Evolutionary conservation across 768 basidiomycete genomes (phyloP), one percentile per base, ranked within the genome.

Genomic region (Galerina marginata): DNA sequence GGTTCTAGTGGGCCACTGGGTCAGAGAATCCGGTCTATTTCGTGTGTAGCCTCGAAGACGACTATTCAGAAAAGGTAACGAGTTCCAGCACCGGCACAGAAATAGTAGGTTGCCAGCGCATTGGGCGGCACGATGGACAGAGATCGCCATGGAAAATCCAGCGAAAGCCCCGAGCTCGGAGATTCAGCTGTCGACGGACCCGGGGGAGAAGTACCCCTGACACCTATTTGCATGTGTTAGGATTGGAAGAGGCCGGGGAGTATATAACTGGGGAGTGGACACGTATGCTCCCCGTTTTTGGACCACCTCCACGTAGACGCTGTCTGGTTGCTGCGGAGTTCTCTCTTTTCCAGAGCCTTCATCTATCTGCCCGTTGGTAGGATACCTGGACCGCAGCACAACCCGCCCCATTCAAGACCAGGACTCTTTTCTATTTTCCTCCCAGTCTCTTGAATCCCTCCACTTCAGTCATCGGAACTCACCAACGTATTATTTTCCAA

Each of bases 271-370:
- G 52, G 43, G 60, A 45, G 55, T 52, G 42, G 61, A 60, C 64
- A 65, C 64, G 64, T 65, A 65, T 57, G n/a, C 33, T 15, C 9
- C 25, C 46, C 53, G 46, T 56, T 56, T 56, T 57, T 59, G 58
- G 61, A 61, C 61, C 64, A 62, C 58, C 61, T 63, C 61, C 62
- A 60, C 65, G 62, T 59, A 59, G 58, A 54, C 56, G 36, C 58
- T 59, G 52, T 42, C 51, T 47, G 12, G 39, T 42, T 14, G 9
- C 20, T 23, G 50, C 50, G 33, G 33, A 14, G 20, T 47, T 47
- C 23, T 47, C 16, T 25, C 46, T 47, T 47, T 20, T 25, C 23
- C 36, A 23, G 29, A 33, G 29, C 42, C 51, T 42, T 53, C n/a
- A 23, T 42, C 29, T 33, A 33, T 33, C 29, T 2, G 29, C 29